A percentile compares a stretch with the other conserved stretches of the same genome.
Evolutionary conservation across 306 rosid genomes (phyloP).

Genomic region (Pterocarpus santalinus): DNA sequence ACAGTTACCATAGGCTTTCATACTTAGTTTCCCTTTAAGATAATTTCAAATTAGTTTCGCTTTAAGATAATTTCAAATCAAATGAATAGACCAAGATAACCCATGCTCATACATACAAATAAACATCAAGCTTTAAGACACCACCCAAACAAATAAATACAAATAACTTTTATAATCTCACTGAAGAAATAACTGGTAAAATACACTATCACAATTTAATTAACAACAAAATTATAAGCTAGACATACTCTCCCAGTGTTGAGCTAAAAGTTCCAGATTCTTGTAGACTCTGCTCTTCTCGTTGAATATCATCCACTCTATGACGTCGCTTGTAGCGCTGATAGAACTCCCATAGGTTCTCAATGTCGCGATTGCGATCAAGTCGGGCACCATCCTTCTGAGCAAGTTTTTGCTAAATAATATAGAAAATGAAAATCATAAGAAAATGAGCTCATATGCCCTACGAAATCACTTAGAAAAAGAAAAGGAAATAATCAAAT

Average conservation of each 20-base stretch:
- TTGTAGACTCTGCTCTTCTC: conserved; percentile 77
- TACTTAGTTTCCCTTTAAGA: conserved; percentile 7
- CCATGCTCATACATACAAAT: conserved; percentile 23
- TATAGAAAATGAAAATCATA: conserved; percentile 38
- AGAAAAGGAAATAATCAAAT: background rate
- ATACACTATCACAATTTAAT: background rate
- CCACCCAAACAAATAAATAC: background rate
- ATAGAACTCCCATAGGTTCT: conserved; percentile 89
- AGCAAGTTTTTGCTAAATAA: conserved; percentile 85
- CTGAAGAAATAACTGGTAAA: conserved; percentile 34
- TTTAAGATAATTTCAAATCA: conserved; percentile 9
- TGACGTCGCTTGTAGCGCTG: conserved; percentile 72
- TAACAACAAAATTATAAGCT: conserved; percentile 20
- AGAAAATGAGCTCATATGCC: conserved; percentile 11
- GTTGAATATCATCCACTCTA: conserved; percentile 83
- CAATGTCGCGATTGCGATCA: conserved; percentile 86
- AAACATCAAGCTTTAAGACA: conserved; percentile 23
- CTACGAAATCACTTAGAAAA: conserved; percentile 12
- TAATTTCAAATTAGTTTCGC: conserved; percentile 13
- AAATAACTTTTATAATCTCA: conserved; percentile 8
- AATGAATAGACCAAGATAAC: conserved; percentile 15
- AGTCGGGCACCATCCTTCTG: conserved; percentile 79
- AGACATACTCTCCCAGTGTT: conserved; percentile 83
- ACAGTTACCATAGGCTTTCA: background rate
- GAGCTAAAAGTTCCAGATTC: conserved; percentile 89